Evolutionary conservation across 352 stramenopile species (phyloP), one percentile per base, ranked within the genome.

Genomic region (Phytophthora ramorum): DNA sequence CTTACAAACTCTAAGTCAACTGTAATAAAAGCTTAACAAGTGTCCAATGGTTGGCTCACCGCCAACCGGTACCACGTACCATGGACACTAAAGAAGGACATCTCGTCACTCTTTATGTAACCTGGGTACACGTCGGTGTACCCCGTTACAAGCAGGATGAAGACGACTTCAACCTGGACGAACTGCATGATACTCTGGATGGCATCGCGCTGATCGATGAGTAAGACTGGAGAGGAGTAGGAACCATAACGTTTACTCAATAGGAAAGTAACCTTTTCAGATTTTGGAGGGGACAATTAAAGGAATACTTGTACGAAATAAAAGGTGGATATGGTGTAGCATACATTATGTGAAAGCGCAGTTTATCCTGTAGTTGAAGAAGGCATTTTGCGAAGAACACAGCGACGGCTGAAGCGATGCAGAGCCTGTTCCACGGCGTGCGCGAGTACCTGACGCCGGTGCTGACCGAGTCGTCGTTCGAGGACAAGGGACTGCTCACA

Each of bases 401-500:
- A 35, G 4, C 9, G 13, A 3, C 22, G 22, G 22, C 22, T 24
- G 22, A 52, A 73, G 38, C 37, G 28, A 92, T 93, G 82, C 84
- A 93, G 74, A 89, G 76, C 58, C 45, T 95, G 24, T 90, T 95
- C 71, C 87, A 93, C 47, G 84, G 85, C 55, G 87, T 93, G 55
- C 83, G 85, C 67, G 87, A 95, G 68, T 96, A 96, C 70, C 73
- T 96, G 63, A 96, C 87, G 73, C 90, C 90, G 9, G 87, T 97
- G 63, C 82, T 98, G 43, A 97, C 93, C 68, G 87, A 93, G 64
- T 98, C 90, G 17, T 94, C 89, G 50, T 99, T 99, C 73, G 73
- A 98, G 51, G 80, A 95, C 65, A 95, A 96, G 46, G 97, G 97
- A 34, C 87, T 99, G 30, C 81, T 99, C 28, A 99, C 97, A 43